phyloP scores from a whole-genome alignment of 2,329 filamentous ascomycete species.

The Colletotrichum shisoi region DNA sequence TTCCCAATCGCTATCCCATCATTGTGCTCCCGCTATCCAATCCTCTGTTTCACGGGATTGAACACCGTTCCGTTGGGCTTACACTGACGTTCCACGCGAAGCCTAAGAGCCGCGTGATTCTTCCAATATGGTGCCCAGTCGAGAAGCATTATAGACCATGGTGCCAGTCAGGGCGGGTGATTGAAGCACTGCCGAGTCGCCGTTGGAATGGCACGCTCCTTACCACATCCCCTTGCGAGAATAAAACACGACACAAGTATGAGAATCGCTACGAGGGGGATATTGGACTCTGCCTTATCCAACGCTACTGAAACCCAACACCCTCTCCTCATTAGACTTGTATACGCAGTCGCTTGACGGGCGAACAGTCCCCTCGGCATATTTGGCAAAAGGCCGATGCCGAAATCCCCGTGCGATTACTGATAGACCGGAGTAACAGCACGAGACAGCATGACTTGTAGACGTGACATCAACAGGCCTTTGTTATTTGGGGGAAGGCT shows the following conservation, averaged over 20 bases:
- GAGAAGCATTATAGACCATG: too few species aligned
- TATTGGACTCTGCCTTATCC: neutral
- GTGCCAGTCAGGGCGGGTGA: neutral
- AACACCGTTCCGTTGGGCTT: too few species aligned
- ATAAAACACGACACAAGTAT: neutral
- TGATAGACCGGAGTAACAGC: neutral
- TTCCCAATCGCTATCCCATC: neutral
- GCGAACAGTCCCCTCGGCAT: constrained; percentile 24
- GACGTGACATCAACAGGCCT: neutral
- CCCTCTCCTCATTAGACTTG: neutral
- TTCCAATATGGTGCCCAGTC: too few species aligned
- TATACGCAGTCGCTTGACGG: neutral
- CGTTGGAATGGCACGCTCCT: neutral
- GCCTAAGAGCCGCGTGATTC: neutral
- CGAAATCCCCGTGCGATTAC: neutral
- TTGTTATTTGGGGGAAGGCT: neutral
- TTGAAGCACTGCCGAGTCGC: neutral
- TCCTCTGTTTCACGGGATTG: too few species aligned
- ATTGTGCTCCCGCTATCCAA: neutral
- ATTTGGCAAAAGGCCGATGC: constrained; percentile 17
- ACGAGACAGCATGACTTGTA: constrained; percentile 1
- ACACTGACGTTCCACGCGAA: too few species aligned
- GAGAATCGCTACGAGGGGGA: neutral
- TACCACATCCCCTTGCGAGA: neutral
- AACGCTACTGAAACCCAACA: neutral